These are phyloP conservation scores for Solanum lycopersicoides DNA, from an alignment of 257 asterid species.

Conservation along the genomic window DNA sequence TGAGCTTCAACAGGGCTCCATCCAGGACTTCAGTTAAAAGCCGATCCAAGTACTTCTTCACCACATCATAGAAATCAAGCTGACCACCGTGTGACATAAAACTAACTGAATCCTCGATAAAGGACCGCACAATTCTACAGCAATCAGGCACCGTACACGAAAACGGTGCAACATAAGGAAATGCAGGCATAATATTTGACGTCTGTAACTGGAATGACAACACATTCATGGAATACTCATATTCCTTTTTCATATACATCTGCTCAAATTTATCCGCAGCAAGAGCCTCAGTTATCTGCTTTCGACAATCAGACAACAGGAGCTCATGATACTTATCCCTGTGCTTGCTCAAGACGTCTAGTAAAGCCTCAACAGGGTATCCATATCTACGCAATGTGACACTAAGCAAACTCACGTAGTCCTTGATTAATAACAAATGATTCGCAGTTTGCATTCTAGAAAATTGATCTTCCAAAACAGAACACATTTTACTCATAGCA, in stretches of 20 bases:
- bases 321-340: constrained; percentile 94
- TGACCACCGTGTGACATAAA: constrained; percentile 95
- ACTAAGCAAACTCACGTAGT: constrained; percentile 93
- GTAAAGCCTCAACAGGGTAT: constrained; percentile 80
- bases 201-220: constrained; percentile 90
- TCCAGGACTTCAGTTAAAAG: constrained; percentile 82
- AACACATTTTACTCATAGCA: constrained; percentile 92
- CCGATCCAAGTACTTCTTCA: constrained; percentile 85
- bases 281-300: constrained; percentile 80
- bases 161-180: constrained; percentile 91
- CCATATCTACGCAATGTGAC: constrained; percentile 86
- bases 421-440: constrained; percentile 92
- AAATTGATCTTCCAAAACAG: constrained; percentile 93
- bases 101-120: constrained; percentile 89
- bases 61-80: constrained; percentile 82
- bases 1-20: constrained; percentile 67
- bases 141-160: constrained; percentile 93
- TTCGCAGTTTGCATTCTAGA: constrained; percentile 98
- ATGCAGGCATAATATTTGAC: constrained; percentile 89
- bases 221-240: constrained; percentile 87
- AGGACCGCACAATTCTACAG: constrained; percentile 90
- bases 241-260: constrained; percentile 98
- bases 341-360: constrained; percentile 88
- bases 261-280: constrained; percentile 93
- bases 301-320: constrained; percentile 79